A percentile compares a stretch with the other conserved stretches of the same genome.
These are phyloP conservation scores for Escallonia herrerae DNA, from an alignment of 129 eudicot species.

Conservation along the genomic window DNA sequence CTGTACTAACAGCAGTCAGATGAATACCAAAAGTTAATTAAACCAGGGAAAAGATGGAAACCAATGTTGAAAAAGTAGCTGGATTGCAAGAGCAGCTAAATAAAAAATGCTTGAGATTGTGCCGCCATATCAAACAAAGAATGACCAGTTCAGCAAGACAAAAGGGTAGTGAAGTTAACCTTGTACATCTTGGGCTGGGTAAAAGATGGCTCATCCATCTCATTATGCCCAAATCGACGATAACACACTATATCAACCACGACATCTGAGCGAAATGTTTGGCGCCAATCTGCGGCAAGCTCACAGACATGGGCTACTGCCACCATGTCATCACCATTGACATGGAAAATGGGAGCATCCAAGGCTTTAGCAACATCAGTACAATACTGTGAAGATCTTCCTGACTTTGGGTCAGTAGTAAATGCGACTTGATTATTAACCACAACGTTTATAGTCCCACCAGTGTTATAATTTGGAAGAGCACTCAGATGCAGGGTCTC, in stretches of 20 bases:
- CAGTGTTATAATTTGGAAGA: slow-evolving; percentile 95
- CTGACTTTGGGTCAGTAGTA: slow-evolving; percentile 87
- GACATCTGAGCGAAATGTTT: slow-evolving; percentile 91
- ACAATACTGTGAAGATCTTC: slow-evolving; percentile 97
- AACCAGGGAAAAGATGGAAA: not conserved
- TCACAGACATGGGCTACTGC: slow-evolving; percentile 96
- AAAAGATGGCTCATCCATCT: slow-evolving; percentile 94
- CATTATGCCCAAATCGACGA: slow-evolving; percentile 97
- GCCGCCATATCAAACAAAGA: not conserved
- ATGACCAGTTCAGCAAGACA: not conserved
- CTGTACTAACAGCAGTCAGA: not conserved
- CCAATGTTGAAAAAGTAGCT: not conserved
- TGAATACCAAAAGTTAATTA: not conserved
- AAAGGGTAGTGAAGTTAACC: slow-evolving; percentile 22
- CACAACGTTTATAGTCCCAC: slow-evolving; percentile 91
- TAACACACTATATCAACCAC: slow-evolving; percentile 96
- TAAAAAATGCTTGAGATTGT: too few species aligned
- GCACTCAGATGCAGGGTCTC: slow-evolving; percentile 97
- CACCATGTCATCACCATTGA: slow-evolving; percentile 95
- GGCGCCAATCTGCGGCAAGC: slow-evolving; percentile 99
- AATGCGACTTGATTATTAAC: slow-evolving; percentile 98
- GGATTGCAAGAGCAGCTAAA: not conserved
- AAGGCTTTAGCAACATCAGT: slow-evolving; percentile 98
- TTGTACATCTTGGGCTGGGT: slow-evolving; percentile 97
- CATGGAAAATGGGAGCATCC: slow-evolving; percentile 93